Percentiles rank a stretch among this genome's conserved stretches.
Conservation (phyloP, 1,284 basidiomycete species). For the Malassezia caprae region DNA sequence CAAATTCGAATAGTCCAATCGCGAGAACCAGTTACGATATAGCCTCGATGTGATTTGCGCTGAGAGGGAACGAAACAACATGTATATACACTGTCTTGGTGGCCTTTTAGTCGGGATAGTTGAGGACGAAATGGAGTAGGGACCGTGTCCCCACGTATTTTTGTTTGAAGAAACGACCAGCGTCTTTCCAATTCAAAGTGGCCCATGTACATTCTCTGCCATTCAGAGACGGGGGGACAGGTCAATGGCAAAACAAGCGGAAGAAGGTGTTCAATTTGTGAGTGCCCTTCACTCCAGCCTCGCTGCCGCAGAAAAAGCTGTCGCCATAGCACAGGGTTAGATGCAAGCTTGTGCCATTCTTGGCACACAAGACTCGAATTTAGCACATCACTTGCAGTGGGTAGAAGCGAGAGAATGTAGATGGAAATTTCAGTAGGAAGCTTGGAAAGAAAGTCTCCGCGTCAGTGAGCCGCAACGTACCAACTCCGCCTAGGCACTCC, state of each 20-base stretch:
- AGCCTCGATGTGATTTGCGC: not conserved
- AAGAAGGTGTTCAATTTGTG: not conserved
- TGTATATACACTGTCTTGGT: slow-evolving; percentile 13
- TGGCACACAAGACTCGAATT: slow-evolving; percentile 1
- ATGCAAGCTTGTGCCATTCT: slow-evolving; percentile 5
- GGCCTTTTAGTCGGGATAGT: slow-evolving; percentile 2
- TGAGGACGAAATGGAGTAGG: not conserved
- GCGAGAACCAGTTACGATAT: slow-evolving; percentile 13
- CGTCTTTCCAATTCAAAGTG: slow-evolving; percentile 10
- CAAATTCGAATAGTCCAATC: slow-evolving; percentile 9
- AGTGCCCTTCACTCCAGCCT: not conserved
- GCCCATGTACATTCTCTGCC: slow-evolving; percentile 5
- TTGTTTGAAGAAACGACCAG: slow-evolving; percentile 2
- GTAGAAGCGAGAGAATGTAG: slow-evolving; percentile 6
- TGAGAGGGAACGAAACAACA: not conserved
- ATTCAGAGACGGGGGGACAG: not conserved
- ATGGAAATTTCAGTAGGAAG: slow-evolving; percentile 10
- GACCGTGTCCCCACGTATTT: not conserved
- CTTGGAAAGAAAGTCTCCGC: not conserved
- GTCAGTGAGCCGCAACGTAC: not conserved
- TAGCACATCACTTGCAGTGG: not conserved
- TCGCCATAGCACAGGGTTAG: slow-evolving; percentile 6
- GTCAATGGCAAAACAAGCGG: not conserved
- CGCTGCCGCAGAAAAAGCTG: not conserved
- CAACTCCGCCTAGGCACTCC: not conserved